Percentiles rank a stretch among this genome's conserved stretches.
These are phyloP conservation scores for Elasticomyces elasticus DNA, from an alignment of 495 filamentous ascomycete genomes.

Conservation along the genomic window DNA sequence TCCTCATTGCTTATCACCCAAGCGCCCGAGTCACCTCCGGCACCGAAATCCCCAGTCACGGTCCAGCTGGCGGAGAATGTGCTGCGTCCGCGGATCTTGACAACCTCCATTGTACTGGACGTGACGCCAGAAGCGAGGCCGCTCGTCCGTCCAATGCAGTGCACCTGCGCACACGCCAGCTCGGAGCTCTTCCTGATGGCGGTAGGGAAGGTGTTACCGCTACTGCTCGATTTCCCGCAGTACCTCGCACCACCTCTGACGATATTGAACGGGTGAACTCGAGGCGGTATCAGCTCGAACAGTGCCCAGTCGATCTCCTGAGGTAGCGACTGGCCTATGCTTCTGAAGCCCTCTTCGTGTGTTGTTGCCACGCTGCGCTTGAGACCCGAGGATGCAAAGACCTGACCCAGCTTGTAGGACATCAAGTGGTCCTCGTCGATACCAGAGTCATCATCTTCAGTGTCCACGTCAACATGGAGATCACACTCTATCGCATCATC, in stretches of 20 bases:
- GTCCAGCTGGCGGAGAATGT: slow-evolving; percentile 76
- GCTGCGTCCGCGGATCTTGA: slow-evolving; percentile 71
- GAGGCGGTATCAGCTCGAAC: slow-evolving; percentile 64
- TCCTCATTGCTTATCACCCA: slow-evolving; percentile 79
- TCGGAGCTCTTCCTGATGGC: slow-evolving; percentile 31
- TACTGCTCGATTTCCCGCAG: not conserved
- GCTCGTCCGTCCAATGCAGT: slow-evolving; percentile 84
- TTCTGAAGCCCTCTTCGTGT: slow-evolving; percentile 14
- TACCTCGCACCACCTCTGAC: slow-evolving; percentile 39
- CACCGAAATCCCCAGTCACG: slow-evolving; percentile 62
- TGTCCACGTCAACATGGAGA: slow-evolving; percentile 63
- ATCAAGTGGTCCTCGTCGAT: slow-evolving; percentile 64
- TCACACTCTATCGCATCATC: slow-evolving; percentile 63
- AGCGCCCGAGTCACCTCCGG: slow-evolving; percentile 83
- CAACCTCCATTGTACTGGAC: slow-evolving; percentile 60
- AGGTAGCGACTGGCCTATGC: slow-evolving; percentile 41
- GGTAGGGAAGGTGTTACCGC: slow-evolving; percentile 30
- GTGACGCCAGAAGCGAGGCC: slow-evolving; percentile 72
- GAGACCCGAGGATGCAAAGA: slow-evolving; percentile 84
- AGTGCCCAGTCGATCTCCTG: slow-evolving; percentile 97
- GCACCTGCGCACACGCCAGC: slow-evolving; percentile 64
- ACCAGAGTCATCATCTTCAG: slow-evolving; percentile 52
- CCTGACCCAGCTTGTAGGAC: slow-evolving; percentile 65
- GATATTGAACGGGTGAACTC: slow-evolving; percentile 60
- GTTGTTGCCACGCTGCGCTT: slow-evolving; percentile 51